Evolutionary conservation across 1,139 yeast species (phyloP), one percentile per base, ranked within the genome.

Genomic region (Blastobotrys serpentis): DNA sequence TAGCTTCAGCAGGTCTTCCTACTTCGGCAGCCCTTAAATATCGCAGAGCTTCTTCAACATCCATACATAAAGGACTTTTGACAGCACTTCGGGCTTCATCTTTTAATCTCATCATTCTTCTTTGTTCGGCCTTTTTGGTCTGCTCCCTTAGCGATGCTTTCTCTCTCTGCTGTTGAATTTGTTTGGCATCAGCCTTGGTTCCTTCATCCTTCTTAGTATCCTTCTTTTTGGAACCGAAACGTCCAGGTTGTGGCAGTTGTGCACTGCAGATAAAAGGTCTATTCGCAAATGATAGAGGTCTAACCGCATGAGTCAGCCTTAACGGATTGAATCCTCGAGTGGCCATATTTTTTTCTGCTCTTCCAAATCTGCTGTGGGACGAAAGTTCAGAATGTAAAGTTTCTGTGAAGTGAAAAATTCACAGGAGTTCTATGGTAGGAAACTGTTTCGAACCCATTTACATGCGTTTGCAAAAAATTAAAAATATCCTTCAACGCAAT

Each of bases 11-110:
- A 1, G 92, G 81, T 60, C 86, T 81, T 3, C 98, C 98, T 4
- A 88, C 95, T 66, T 89, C 96, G 3, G 90, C 81, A 0, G 98
- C 96, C 55, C 97, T 76, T 50, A 92, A 65, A 62, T 83, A 89
- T 61, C 84, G 77, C 65, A 89, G 68, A 1, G 97, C 98, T 17
- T 72, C 68, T 10, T 86, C 79, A 10, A 87, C 75, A 42, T 81
- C 82, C 84, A 86, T 81, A 63, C 81, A 84, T 46, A 85, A 71
- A 1, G 89, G 87, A 32, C 63, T 54, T 14, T 54, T 56, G 55
- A 48, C 52, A 41, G 52, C 60, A 22, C 46, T 48, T 32, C 54
- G 49, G 5, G 57, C 54, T 40, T 58, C 63, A 29, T 49, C 47
- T 43, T 53, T 51, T 25, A 47, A 46, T 41, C 42, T 43, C 4